These are phyloP conservation scores for Aspergillus alliaceus DNA, from an alignment of 2,329 filamentous ascomycete genomes.

Conservation along the genomic window DNA sequence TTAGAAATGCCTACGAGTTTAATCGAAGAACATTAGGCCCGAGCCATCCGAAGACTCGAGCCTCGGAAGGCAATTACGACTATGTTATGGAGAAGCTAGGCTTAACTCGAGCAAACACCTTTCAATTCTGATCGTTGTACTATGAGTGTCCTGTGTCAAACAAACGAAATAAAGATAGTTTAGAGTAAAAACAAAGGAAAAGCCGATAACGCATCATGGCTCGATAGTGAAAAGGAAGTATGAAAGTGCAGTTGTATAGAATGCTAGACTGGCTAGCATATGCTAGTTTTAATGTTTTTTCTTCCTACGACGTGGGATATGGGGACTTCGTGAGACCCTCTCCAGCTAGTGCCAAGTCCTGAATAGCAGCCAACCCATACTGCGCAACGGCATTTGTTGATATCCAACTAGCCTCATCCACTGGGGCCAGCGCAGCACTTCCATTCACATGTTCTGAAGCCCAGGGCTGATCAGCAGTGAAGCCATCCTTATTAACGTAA, in stretches of 20 bases:
- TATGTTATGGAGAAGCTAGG: not conserved
- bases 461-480: constrained; percentile 14
- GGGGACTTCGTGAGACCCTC: not conserved
- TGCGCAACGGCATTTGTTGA: constrained; percentile 58
- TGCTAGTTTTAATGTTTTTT: too few species aligned
- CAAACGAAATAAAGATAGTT: too few species aligned
- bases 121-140: not conserved
- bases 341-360: constrained; percentile 44
- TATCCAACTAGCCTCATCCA: constrained; percentile 60
- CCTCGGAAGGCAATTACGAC: not conserved
- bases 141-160: too few species aligned
- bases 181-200: too few species aligned
- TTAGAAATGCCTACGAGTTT: not conserved
- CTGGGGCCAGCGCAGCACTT: constrained; percentile 46
- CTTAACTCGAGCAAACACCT: not conserved
- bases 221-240: too few species aligned
- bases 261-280: too few species aligned
- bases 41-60: not conserved
- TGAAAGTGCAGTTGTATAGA: too few species aligned
- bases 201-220: too few species aligned
- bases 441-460: constrained; percentile 35
- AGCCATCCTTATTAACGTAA: constrained; percentile 23
- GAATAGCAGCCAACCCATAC: constrained; percentile 59
- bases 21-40: not conserved
- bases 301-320: not conserved